These are phyloP conservation scores for Pyricularia grisea DNA, from an alignment of 2,329 filamentous ascomycete species.

Conservation along the genomic window DNA sequence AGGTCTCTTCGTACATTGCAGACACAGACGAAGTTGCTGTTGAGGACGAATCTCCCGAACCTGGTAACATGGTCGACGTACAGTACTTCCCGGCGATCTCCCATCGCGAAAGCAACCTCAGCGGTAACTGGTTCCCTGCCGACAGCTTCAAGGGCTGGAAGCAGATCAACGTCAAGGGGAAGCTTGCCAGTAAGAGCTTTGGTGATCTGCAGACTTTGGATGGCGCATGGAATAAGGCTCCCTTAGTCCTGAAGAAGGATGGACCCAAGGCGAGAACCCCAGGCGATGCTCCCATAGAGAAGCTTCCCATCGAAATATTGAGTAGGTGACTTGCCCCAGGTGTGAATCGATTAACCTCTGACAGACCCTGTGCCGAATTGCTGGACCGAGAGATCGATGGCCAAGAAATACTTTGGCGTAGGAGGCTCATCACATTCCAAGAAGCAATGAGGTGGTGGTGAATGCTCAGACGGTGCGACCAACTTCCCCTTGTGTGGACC, in stretches of 20 bases:
- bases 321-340: conserved; percentile 38
- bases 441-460: neutral
- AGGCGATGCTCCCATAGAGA: conserved; percentile 54
- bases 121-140: conserved; percentile 49
- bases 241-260: neutral
- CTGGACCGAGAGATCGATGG: neutral
- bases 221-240: conserved; percentile 37
- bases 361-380: neutral
- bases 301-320: conserved; percentile 59
- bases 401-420: neutral
- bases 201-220: conserved; percentile 47
- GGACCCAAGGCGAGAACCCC: conserved; percentile 14
- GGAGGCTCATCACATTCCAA: neutral
- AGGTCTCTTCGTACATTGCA: conserved; percentile 47
- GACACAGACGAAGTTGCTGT: conserved; percentile 38
- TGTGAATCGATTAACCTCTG: neutral
- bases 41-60: conserved; percentile 33
- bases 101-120: conserved; percentile 43
- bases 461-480: neutral
- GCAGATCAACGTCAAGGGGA: conserved; percentile 49
- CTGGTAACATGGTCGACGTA: conserved; percentile 25
- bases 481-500: neutral
- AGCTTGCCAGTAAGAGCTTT: conserved; percentile 50
- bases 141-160: conserved; percentile 54
- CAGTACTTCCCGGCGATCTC: conserved; percentile 43